Evolutionary conservation across 352 stramenopile genomes (phyloP), one percentile per base, ranked within the genome.

Genomic region (Globisporangium viniferum): DNA sequence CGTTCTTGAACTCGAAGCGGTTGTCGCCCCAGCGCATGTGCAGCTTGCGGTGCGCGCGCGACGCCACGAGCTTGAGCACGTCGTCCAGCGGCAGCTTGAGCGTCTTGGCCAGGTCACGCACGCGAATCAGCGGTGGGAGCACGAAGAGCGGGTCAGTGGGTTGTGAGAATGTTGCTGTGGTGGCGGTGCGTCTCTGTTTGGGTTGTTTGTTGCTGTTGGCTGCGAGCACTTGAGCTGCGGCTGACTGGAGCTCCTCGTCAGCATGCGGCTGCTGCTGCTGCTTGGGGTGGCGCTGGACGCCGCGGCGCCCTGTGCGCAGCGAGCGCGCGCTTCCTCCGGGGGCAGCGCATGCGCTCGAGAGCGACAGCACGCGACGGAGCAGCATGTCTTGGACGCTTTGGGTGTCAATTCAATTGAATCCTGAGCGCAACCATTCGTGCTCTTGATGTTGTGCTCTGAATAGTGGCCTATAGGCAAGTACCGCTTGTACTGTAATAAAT

Each of bases 31-130:
- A 76, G 36, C 67, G 79, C 74, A 89, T 78, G 63, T 87, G 74
- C 36, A 90, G 79, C 35, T 81, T 82, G 55, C 77, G 82, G 66
- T 94, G 74, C 24, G 75, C 68, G n/a, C 80, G 84, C 41, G 64
- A 83, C 20, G 74, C 84, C 36, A 88, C 81, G 35, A 67, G 68
- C 54, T 89, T 88, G 39, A 93, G 76, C 66, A 95, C 88, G 6
- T 88, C 79, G n/a, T 93, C 84, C 44, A 91, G 65, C 10, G 88
- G 78, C 20, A 78, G 69, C 15, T 84, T 82, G 27, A 95, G 71
- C 31, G 80, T 70, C 62, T 95, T 95, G 49, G 88, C 85, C 27
- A 95, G 66, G 46, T 91, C 82, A 3, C 88, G 88, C 56, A 92
- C 84, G 44, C 88, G 88, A 27, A 92, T 90, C 67, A 82, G 91